These are phyloP conservation scores for Euptelea pleiosperma DNA, from an alignment of 164 flowering plant genomes.

Conservation along the genomic window DNA sequence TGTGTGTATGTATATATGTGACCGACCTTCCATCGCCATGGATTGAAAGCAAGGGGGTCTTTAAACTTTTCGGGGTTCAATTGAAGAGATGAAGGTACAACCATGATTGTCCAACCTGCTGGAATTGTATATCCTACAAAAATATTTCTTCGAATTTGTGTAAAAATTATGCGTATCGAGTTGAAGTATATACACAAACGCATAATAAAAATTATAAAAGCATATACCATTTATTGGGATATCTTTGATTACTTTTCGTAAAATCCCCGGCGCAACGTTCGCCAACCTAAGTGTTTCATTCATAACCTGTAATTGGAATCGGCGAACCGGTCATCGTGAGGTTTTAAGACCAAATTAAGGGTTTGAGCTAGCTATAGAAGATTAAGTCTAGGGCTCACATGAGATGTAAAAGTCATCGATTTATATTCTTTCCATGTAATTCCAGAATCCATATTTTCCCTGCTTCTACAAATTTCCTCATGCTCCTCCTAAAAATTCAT, in stretches of 20 bases:
- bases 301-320: conserved; percentile 32
- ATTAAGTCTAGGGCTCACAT: too few species aligned
- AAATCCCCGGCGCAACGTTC: conserved; percentile 26
- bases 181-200: too few species aligned
- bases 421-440: too few species aligned
- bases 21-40: conserved; percentile 81
- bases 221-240: conserved; percentile 26
- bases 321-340: too few species aligned
- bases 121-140: conserved; percentile 72
- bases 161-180: too few species aligned
- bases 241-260: conserved; percentile 25
- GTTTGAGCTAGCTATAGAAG: too few species aligned
- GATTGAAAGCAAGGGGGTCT: conserved; percentile 77
- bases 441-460: conserved; percentile 17
- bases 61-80: conserved; percentile 59
- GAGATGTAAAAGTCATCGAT: too few species aligned
- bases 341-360: too few species aligned
- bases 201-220: too few species aligned
- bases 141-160: too few species aligned
- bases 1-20: too few species aligned
- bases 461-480: conserved; percentile 21
- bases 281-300: conserved; percentile 33
- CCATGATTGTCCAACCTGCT: conserved; percentile 81
- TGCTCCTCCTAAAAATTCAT: conserved; percentile 25
- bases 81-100: conserved; percentile 82